Evolutionary conservation across 306 rosid genomes (phyloP).

Genomic region (Cyclanthera cordifolia): DNA sequence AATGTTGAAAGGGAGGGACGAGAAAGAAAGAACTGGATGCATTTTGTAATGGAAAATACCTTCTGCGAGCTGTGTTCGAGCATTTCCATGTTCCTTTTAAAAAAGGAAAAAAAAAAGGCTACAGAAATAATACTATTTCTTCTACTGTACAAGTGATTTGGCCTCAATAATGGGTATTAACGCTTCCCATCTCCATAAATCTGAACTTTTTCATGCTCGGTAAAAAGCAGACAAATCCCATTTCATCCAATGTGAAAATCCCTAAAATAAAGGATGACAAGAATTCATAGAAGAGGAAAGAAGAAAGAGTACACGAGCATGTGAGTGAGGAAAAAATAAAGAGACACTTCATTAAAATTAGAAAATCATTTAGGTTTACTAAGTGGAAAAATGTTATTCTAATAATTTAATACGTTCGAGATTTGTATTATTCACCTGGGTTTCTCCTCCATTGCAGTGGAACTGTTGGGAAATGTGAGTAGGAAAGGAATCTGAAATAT

Average conservation of each 20-base stretch:
- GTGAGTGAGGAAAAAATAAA: conserved; percentile 3
- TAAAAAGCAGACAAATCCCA: conserved; percentile 27
- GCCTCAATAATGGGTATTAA: conserved; percentile 26
- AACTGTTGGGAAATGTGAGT: conserved; percentile 4
- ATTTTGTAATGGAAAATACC: conserved; percentile 11
- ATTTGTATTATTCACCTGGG: conserved; percentile 11
- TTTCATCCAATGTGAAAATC: conserved; percentile 17
- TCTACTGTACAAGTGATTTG: conserved; percentile 22
- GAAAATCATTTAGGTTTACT: conserved; percentile 15
- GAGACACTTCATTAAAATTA: neutral
- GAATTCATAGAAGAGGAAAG: conserved; percentile 2
- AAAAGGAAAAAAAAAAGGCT: neutral
- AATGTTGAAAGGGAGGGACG: conserved; percentile 13
- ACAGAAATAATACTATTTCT: conserved; percentile 10
- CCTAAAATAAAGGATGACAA: conserved; percentile 12
- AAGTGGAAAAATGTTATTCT: conserved; percentile 13
- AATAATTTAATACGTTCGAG: conserved; percentile 12
- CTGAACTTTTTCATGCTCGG: conserved; percentile 26
- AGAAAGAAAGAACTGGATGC: conserved; percentile 6
- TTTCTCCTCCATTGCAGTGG: conserved; percentile 14
- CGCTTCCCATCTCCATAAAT: conserved; percentile 19
- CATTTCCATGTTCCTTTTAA: conserved; percentile 5
- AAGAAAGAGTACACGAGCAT: conserved; percentile 3
- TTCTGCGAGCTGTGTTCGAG: conserved; percentile 17
- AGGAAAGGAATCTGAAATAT: conserved; percentile 17